Conservation (phyloP, 192 early-diverging fungal species). For the Dispira parvispora region DNA sequence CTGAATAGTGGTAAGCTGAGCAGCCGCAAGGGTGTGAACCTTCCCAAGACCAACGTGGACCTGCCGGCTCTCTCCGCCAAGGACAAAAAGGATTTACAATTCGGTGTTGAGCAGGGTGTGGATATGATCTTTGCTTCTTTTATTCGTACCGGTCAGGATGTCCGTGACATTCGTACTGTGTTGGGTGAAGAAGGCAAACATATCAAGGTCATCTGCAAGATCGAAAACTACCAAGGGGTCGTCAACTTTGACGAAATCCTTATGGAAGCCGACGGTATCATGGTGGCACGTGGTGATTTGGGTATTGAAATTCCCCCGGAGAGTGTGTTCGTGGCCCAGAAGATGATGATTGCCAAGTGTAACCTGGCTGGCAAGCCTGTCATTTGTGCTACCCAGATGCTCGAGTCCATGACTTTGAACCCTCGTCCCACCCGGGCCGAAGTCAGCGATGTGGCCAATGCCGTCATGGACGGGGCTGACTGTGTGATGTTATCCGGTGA, state of each 20-base stretch:
- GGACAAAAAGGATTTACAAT: constrained; percentile 76
- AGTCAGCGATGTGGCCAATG: constrained; percentile 96
- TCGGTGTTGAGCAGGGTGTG: constrained; percentile 87
- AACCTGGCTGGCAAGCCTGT: constrained; percentile 94
- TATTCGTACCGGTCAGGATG: constrained; percentile 83
- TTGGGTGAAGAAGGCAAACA: constrained; percentile 61
- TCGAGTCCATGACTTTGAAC: constrained; percentile 90
- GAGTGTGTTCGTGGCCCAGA: constrained; percentile 84
- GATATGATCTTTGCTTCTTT: constrained; percentile 96
- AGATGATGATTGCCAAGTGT: constrained; percentile 98
- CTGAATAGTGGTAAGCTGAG: constrained; percentile 76
- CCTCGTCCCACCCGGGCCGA: constrained; percentile 98
- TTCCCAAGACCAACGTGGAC: constrained; percentile 79
- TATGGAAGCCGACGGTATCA: constrained; percentile 83
- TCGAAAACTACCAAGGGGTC: constrained; percentile 94
- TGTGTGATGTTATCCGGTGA: constrained; percentile 99
- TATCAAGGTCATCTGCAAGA: constrained; percentile 96
- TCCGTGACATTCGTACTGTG: constrained; percentile 71
- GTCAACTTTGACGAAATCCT: constrained; percentile 99
- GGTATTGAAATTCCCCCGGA: constrained; percentile 95
- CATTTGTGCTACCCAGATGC: constrained; percentile 96
- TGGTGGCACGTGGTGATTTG: constrained; percentile 97
- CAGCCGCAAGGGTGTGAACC: constrained; percentile 90
- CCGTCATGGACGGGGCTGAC: constrained; percentile 93
- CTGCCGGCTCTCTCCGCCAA: constrained; percentile 91